These are phyloP conservation scores for Trichoderma sp. DNA, from an alignment of 2,329 filamentous ascomycete species.

Conservation along the genomic window DNA sequence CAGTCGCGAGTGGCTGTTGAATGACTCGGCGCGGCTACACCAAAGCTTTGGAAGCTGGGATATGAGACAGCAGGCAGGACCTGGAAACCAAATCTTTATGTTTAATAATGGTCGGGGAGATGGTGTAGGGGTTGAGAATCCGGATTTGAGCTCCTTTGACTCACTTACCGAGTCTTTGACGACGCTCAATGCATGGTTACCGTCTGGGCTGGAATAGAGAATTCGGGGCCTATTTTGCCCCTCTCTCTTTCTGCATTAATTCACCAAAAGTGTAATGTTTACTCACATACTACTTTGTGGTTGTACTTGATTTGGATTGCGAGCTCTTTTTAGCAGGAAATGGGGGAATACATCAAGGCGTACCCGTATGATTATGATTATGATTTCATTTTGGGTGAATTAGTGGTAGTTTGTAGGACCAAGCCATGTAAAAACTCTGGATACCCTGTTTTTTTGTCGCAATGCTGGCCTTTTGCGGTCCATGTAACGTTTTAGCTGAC, in stretches of 20 bases:
- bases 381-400: neutral
- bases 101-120: constrained; percentile 30
- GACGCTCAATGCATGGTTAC: constrained; percentile 40
- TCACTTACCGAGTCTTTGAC: constrained; percentile 30
- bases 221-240: neutral
- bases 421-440: neutral
- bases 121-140: constrained; percentile 24
- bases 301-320: neutral
- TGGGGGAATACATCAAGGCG: neutral
- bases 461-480: neutral
- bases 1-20: constrained; percentile 59
- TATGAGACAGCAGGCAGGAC: constrained; percentile 32
- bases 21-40: constrained; percentile 59
- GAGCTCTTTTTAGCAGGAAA: neutral
- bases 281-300: neutral
- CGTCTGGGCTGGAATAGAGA: constrained; percentile 36
- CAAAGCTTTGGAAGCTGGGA: constrained; percentile 59
- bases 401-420: neutral
- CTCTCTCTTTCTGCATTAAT: neutral
- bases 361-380: neutral
- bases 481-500: constrained; percentile 4
- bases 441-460: neutral
- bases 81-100: constrained; percentile 34
- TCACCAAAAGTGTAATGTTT: neutral
- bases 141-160: constrained; percentile 34